These are phyloP conservation scores for Sextonia rubra DNA, from an alignment of 164 flowering plant genomes.

Conservation along the genomic window DNA sequence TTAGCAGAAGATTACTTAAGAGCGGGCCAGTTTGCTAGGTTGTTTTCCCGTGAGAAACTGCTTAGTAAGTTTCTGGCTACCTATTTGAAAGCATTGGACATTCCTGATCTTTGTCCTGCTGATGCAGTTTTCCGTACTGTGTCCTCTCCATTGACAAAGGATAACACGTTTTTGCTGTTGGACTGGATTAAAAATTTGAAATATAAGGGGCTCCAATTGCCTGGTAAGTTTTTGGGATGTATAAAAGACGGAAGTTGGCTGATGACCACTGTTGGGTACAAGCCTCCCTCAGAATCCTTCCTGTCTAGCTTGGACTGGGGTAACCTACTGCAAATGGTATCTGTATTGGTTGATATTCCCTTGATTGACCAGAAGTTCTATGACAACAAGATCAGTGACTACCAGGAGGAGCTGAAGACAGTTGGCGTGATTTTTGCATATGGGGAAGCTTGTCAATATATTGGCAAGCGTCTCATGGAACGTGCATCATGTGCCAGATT, in stretches of 20 bases:
- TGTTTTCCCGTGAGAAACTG: conserved; percentile 15
- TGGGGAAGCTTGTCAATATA: conserved; percentile 50
- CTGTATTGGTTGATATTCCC: conserved; percentile 63
- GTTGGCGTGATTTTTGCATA: conserved; percentile 56
- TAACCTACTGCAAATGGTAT: conserved; percentile 42
- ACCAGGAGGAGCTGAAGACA: conserved; percentile 42
- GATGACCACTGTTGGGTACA: conserved; percentile 32
- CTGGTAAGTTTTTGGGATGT: conserved; percentile 37
- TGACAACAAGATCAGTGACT: conserved; percentile 27
- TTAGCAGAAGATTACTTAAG: conserved; percentile 46
- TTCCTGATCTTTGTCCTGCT: conserved; percentile 57
- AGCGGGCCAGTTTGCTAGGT: conserved; percentile 31
- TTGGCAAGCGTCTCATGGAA: conserved; percentile 53
- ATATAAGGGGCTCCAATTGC: conserved; percentile 12
- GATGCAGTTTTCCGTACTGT: conserved; percentile 37
- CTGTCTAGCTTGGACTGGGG: conserved; percentile 32
- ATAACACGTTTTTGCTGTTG: conserved; percentile 46
- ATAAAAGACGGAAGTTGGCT: conserved; percentile 59
- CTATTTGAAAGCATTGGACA: conserved; percentile 39
- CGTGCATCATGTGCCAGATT: conserved; percentile 36
- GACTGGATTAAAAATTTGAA: conserved; percentile 43
- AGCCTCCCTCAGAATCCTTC: conserved; percentile 57
- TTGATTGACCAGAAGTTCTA: conserved; percentile 46
- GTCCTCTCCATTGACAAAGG: conserved; percentile 40
- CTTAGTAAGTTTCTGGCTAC: conserved; percentile 31